Base-by-base conservation (phyloP, 306 rosid genomes). In the Trifolium pratense region DNA sequence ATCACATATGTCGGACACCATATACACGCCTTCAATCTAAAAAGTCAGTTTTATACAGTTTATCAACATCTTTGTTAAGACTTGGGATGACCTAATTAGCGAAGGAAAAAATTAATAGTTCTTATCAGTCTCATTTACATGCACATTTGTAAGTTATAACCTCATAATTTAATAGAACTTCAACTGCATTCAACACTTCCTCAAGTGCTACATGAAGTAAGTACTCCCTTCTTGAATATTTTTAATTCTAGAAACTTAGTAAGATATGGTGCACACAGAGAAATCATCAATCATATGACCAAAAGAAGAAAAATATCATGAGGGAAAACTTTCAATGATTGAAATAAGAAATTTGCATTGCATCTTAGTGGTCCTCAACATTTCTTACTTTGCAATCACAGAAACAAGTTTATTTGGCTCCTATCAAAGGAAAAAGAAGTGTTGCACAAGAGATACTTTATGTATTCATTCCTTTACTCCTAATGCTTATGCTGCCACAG, bases 361-460 rank as follows among this genome's bases (percentile, higher is more conserved):
- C 78, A 68, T 68, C 60, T 79, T 55, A 59, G 73, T 74, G 82
- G 81, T 72, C 84, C 82, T 70, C 18, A 29, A 4, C 5, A 26
- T 26, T 26, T 29, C 1, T 29, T 65, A 84, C 66, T 79, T 60
- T 39, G 17, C 66, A 79, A 56, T 69, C 71, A 79, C 63, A n/a
- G 20, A 60, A 62, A 49, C 23, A 61, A 74, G 45, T 66, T 79
- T 70, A 72, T 51, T 66, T 65, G 53, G 70, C 53, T 43, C 53
- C 70, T 40, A 31, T 68, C 20, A 83, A 81, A 72, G 43, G 53
- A 78, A 68, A 64, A 76, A 29, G 14, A 76, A 79, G 84, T 73
- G 75, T 65, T 68, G 71, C 46, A 69, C 67, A 78, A 80, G 82
- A 78, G 71, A 85, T 87, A 80, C 78, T 66, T 39, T 73, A 49